phyloP scores from a whole-genome alignment of 352 stramenopile genomes.

The Pythium oligandrum region DNA sequence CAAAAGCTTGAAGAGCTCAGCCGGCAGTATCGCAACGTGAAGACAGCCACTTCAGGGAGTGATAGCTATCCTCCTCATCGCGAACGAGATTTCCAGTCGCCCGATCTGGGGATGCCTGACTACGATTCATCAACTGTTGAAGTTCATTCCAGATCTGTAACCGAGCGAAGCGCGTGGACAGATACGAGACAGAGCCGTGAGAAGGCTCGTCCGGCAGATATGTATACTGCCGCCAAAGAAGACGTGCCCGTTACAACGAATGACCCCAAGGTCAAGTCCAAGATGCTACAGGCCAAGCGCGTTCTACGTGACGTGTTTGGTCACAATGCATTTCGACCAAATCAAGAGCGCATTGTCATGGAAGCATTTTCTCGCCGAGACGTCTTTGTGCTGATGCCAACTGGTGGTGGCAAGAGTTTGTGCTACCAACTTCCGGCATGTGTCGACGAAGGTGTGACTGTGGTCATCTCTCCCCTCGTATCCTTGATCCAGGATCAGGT shows the following conservation, averaged over 20 bases:
- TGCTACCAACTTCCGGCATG: constrained; percentile 96
- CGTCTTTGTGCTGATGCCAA: constrained; percentile 99
- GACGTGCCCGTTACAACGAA: constrained; percentile 5
- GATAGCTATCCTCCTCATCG: too few relatives aligned
- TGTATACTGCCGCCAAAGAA: too few relatives aligned
- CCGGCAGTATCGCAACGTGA: constrained; percentile 52
- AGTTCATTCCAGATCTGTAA: too few relatives aligned
- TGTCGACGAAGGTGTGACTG: constrained; percentile 88
- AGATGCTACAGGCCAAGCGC: constrained; percentile 64
- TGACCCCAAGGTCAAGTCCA: constrained; percentile 48
- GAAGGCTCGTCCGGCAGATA: too few relatives aligned
- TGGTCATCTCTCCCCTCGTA: constrained; percentile 98
- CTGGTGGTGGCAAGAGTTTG: constrained; percentile 97
- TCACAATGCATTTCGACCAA: constrained; percentile 92
- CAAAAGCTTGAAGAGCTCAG: constrained; percentile 54
- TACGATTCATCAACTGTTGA: too few relatives aligned
- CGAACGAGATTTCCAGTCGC: too few relatives aligned
- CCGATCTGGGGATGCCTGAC: too few relatives aligned
- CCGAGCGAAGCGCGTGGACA: too few relatives aligned
- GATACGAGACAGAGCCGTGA: too few relatives aligned
- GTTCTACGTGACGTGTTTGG: constrained; percentile 91
- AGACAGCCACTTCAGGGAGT: constrained; percentile 9
- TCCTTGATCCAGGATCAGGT: constrained; percentile 99
- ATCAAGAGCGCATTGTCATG: constrained; percentile 94
- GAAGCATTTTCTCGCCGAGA: constrained; percentile 90